Percentiles rank a stretch among this genome's conserved stretches.
Conservation (phyloP, 495 filamentous ascomycete genomes). For the Xylaria intraflava region DNA sequence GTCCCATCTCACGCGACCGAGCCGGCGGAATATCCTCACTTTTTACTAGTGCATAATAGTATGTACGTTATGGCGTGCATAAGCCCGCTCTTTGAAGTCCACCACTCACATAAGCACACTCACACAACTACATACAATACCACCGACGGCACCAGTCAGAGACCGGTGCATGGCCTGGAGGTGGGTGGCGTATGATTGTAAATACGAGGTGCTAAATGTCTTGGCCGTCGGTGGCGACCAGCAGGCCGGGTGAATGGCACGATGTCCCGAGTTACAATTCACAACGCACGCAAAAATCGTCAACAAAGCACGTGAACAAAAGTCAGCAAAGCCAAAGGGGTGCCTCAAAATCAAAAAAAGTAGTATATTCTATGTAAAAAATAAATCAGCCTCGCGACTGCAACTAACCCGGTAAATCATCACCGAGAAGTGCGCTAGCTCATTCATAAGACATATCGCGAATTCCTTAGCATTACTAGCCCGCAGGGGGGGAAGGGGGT, state of each 20-base stretch:
- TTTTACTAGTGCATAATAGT: neutral
- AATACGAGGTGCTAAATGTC: constrained; percentile 4
- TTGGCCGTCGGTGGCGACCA: constrained; percentile 3
- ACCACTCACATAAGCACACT: too few relatives aligned
- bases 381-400: neutral
- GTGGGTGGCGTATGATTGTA: neutral
- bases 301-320: too few relatives aligned
- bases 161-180: too few relatives aligned
- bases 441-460: too few relatives aligned
- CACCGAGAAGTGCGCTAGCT: constrained; percentile 1
- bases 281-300: neutral
- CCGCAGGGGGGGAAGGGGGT: too few relatives aligned
- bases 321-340: too few relatives aligned
- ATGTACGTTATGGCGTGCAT: neutral
- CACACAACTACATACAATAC: too few relatives aligned
- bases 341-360: neutral
- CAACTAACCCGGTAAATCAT: neutral
- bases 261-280: neutral
- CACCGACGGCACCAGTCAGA: too few relatives aligned
- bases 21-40: neutral
- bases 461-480: too few relatives aligned
- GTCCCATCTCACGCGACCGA: neutral
- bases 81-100: neutral
- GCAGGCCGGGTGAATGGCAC: neutral
- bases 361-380: constrained; percentile 1